Conservation (phyloP, 2,329 filamentous ascomycete genomes). For the Trichoderma cornu-damae region DNA sequence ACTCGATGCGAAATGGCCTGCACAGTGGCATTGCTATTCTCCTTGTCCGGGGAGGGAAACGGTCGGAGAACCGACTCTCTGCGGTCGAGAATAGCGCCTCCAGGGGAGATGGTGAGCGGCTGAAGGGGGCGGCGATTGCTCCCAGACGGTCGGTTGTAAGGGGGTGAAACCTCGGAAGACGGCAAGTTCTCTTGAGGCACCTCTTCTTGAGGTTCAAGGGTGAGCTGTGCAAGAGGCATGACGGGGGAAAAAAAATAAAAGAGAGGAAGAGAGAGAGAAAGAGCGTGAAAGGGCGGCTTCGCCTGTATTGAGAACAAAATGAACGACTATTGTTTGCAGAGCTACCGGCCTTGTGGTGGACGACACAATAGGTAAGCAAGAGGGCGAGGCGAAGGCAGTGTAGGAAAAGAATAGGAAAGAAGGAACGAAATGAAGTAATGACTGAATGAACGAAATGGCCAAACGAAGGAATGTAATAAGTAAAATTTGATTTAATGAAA, state of each 20-base stretch:
- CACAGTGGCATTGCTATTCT: conserved; percentile 25
- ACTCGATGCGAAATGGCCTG: conserved; percentile 21
- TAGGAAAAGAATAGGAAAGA: neutral
- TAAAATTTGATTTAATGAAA: neutral
- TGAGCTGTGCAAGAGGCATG: conserved; percentile 7
- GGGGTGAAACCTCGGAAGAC: neutral
- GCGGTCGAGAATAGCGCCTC: conserved; percentile 22
- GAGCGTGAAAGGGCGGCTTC: neutral
- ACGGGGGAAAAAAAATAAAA: neutral
- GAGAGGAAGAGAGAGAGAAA: neutral
- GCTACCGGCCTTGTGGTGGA: neutral
- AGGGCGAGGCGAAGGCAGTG: neutral
- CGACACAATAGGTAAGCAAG: neutral
- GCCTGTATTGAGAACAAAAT: neutral
- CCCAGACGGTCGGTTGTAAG: neutral
- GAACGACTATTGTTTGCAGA: conserved; percentile 4
- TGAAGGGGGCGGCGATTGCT: conserved; percentile 27
- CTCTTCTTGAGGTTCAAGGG: neutral
- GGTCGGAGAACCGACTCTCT: conserved; percentile 24
- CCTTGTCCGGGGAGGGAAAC: conserved; percentile 27
- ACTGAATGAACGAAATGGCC: neutral
- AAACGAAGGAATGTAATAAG: neutral
- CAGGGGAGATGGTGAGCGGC: conserved; percentile 25
- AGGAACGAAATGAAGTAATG: neutral
- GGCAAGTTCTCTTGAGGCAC: conserved; percentile 10